A percentile compares a stretch with the other conserved stretches of the same genome.
These are phyloP conservation scores for Tulasnella sp. DNA, from an alignment of 768 basidiomycete species.

Conservation along the genomic window DNA sequence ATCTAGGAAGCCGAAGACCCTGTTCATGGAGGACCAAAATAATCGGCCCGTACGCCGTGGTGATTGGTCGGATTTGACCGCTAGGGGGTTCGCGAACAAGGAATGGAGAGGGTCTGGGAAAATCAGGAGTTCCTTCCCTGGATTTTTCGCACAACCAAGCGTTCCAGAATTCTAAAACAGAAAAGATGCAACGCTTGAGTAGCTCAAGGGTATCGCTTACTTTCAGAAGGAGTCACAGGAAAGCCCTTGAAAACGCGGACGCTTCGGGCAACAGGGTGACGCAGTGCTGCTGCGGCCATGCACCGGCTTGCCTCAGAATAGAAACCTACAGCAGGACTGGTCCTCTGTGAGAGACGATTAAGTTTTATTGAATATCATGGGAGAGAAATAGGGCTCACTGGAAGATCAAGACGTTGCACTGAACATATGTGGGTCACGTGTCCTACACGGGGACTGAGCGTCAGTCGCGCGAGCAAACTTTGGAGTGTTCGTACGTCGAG, in stretches of 20 bases:
- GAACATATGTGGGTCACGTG: no score
- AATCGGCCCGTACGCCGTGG: background rate
- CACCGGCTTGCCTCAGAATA: no score
- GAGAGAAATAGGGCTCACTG: no score
- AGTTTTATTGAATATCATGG: no score
- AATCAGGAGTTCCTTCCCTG: background rate
- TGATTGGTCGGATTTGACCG: background rate
- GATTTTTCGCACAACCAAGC: background rate
- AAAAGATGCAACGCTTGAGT: background rate
- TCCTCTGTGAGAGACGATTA: no score
- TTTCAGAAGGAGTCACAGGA: background rate
- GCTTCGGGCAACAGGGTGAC: background rate
- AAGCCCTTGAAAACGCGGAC: no score
- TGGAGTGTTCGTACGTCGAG: no score
- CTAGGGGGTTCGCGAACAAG: background rate
- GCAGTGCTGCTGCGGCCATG: background rate
- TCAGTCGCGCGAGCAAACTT: no score
- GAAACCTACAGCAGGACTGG: no score
- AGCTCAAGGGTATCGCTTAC: background rate
- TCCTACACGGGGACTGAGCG: no score
- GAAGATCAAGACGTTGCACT: no score
- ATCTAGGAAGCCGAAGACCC: background rate
- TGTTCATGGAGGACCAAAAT: background rate
- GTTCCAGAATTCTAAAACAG: background rate
- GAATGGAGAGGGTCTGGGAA: background rate